These are phyloP conservation scores for Trichopus zeylanicus DNA, from an alignment of 116 monocot genomes.

Conservation along the genomic window DNA sequence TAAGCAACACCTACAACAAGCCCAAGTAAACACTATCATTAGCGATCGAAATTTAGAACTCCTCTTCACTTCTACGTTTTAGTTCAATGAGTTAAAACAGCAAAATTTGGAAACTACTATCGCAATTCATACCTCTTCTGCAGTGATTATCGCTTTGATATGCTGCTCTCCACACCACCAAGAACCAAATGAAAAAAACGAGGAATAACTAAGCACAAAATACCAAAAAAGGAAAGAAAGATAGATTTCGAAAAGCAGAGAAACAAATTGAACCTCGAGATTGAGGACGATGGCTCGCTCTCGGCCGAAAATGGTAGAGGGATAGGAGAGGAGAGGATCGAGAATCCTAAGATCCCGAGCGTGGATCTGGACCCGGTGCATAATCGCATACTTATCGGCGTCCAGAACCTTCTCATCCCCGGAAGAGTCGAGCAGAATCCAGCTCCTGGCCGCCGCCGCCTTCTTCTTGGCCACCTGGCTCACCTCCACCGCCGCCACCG, in stretches of 20 bases:
- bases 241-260: not conserved
- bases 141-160: slow-evolving; percentile 94
- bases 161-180: slow-evolving; percentile 39
- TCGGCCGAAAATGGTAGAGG: slow-evolving; percentile 78
- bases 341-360: slow-evolving; percentile 86
- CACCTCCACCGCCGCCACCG: slow-evolving; percentile 3
- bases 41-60: too few species aligned
- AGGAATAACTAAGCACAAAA: slow-evolving; percentile 6
- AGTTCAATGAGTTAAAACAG: too few species aligned
- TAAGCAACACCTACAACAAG: slow-evolving; percentile 63
- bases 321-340: slow-evolving; percentile 87
- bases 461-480: slow-evolving; percentile 34
- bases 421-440: slow-evolving; percentile 54
- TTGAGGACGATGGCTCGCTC: slow-evolving; percentile 93
- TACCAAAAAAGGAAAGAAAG: not conserved
- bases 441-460: slow-evolving; percentile 49
- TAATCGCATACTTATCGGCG: slow-evolving; percentile 88
- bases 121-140: slow-evolving; percentile 59
- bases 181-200: slow-evolving; percentile 5
- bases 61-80: too few species aligned
- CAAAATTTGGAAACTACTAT: not conserved
- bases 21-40: not conserved
- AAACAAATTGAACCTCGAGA: slow-evolving; percentile 41
- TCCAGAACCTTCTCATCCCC: slow-evolving; percentile 67
- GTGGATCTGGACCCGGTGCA: slow-evolving; percentile 85